phyloP scores from a whole-genome alignment of 2,329 filamentous ascomycete genomes.

The Meredithiella fracta region DNA sequence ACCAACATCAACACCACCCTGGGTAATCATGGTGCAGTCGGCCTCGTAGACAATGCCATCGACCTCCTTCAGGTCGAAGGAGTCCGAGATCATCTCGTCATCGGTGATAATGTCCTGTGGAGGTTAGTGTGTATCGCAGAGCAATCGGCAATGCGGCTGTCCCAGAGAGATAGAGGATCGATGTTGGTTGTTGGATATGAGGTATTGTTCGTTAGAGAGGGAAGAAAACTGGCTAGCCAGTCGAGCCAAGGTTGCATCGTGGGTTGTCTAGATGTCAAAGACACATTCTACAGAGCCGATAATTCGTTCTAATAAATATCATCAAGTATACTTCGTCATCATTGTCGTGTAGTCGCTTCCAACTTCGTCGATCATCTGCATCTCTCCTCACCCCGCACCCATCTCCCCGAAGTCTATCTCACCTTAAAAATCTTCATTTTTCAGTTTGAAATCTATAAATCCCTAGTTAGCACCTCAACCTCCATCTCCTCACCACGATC shows the following conservation, averaged over 20 bases:
- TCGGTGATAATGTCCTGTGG: conserved; percentile 68
- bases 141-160: too few species aligned
- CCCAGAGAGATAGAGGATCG: too few species aligned
- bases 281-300: too few species aligned
- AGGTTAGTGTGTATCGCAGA: background rate
- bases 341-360: too few species aligned
- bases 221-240: too few species aligned
- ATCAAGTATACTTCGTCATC: too few species aligned
- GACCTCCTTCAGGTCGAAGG: conserved; percentile 66
- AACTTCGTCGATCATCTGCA: too few species aligned
- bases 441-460: conserved; percentile 20
- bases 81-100: conserved; percentile 96
- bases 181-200: too few species aligned
- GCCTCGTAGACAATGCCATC: conserved; percentile 75
- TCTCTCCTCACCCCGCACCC: background rate
- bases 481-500: background rate
- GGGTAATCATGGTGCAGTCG: conserved; percentile 77
- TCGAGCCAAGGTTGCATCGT: too few species aligned
- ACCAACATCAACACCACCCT: conserved; percentile 61
- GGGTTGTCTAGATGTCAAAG: too few species aligned
- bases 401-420: conserved; percentile 17
- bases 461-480: background rate
- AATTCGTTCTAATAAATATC: too few species aligned
- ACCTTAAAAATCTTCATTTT: conserved; percentile 65
- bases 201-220: too few species aligned